Percentiles rank a stretch among this genome's conserved stretches.
phyloP scores from a whole-genome alignment of 805 yeast species.

The Metschnikowia cubensis region DNA sequence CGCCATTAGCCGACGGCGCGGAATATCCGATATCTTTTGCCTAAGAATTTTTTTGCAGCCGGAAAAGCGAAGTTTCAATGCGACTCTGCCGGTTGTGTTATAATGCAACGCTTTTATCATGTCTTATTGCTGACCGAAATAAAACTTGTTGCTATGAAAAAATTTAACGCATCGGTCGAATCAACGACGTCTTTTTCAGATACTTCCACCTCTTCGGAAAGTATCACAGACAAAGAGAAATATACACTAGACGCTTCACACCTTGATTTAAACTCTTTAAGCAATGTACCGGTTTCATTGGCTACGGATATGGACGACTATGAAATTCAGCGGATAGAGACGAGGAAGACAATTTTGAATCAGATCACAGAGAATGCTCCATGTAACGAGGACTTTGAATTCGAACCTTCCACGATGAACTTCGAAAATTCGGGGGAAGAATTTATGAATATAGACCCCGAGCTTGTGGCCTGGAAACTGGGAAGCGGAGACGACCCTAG shows the following conservation, averaged over 20 bases:
- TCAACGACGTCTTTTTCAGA: background rate
- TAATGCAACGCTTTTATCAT: background rate
- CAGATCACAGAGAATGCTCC: conserved; percentile 14
- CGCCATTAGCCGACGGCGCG: conserved; percentile 15
- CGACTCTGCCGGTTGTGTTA: background rate
- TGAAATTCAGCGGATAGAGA: conserved; percentile 26
- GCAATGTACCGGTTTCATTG: background rate
- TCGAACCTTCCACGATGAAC: conserved; percentile 22
- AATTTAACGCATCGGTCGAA: background rate
- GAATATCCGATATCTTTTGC: background rate
- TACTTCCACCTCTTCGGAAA: background rate
- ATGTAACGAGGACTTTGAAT: background rate
- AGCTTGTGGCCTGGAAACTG: conserved; percentile 33
- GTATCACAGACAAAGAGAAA: background rate
- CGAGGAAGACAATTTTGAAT: conserved; percentile 29
- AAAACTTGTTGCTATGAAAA: background rate
- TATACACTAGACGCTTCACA: background rate
- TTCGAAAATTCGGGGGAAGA: conserved; percentile 33
- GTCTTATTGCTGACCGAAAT: background rate
- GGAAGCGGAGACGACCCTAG: conserved; percentile 34
- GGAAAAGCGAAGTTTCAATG: conserved; percentile 4
- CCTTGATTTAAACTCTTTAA: background rate
- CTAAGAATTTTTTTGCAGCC: conserved; percentile 11
- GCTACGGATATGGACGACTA: conserved; percentile 14
- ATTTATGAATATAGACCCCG: conserved; percentile 32